Conservation (phyloP, 2,329 filamentous ascomycete genomes). For the Penicillium decumbens region DNA sequence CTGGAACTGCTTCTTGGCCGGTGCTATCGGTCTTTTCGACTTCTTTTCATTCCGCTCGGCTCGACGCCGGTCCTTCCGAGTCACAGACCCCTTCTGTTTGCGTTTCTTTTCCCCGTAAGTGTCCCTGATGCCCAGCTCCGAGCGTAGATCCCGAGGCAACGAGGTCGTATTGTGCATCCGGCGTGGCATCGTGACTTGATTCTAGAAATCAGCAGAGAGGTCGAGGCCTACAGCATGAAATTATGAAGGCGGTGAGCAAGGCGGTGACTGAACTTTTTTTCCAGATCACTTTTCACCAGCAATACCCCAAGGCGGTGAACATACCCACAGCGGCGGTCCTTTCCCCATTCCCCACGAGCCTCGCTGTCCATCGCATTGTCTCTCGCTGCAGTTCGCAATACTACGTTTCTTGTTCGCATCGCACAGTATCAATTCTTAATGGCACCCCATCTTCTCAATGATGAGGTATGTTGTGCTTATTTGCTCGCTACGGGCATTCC, state of each 20-base stretch:
- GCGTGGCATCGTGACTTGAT: constrained; percentile 30
- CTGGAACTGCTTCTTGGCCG: constrained; percentile 15
- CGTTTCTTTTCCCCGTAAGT: constrained; percentile 32
- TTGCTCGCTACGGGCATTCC: background rate
- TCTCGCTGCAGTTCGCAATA: constrained; percentile 7
- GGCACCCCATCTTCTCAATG: constrained; percentile 38
- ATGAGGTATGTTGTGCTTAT: constrained; percentile 35
- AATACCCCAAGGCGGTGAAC: constrained; percentile 18
- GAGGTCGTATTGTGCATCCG: constrained; percentile 41
- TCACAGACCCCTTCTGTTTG: constrained; percentile 26
- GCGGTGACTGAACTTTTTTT: constrained; percentile 25
- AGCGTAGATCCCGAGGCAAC: constrained; percentile 37
- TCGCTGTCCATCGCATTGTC: constrained; percentile 12
- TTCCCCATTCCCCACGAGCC: constrained; percentile 12
- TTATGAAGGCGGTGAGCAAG: constrained; percentile 14
- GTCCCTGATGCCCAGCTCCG: constrained; percentile 41
- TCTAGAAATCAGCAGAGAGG: background rate
- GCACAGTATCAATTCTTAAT: constrained; percentile 18
- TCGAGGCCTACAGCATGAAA: background rate
- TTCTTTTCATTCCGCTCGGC: constrained; percentile 61
- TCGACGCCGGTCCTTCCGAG: constrained; percentile 64
- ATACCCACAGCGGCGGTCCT: constrained; percentile 23
- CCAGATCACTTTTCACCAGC: constrained; percentile 15
- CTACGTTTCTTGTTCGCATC: constrained; percentile 2
- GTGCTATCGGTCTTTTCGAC: constrained; percentile 32